These are phyloP conservation scores for Termitomyces titanicus DNA, from an alignment of 768 basidiomycete species.

Conservation along the genomic window DNA sequence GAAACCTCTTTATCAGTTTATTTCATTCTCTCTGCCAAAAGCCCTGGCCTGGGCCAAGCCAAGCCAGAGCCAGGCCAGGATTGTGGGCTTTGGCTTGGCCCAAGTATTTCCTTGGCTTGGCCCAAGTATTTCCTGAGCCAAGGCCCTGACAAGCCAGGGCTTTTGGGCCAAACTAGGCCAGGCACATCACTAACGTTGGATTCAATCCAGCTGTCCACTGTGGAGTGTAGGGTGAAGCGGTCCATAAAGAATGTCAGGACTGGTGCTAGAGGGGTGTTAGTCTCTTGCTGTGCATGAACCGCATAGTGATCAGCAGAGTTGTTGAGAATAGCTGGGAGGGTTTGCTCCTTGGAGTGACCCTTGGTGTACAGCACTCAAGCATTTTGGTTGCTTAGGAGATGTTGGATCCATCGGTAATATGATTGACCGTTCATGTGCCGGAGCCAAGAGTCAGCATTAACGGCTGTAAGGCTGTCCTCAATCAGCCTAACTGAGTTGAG, in stretches of 20 bases:
- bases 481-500: neutral
- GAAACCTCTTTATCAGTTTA: no score
- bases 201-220: no score
- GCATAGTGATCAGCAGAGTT: neutral
- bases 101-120: no score
- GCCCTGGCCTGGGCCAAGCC: no score
- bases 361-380: neutral
- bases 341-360: neutral
- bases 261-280: neutral
- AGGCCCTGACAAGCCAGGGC: no score
- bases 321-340: neutral
- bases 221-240: no score
- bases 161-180: no score
- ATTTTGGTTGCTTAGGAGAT: neutral
- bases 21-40: no score
- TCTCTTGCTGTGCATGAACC: neutral
- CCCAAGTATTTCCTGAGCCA: no score
- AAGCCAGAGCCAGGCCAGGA: no score
- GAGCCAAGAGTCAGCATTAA: neutral
- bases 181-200: no score
- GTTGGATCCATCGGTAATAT: neutral
- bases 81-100: no score
- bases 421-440: neutral
- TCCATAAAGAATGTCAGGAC: neutral
- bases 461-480: neutral